Percentiles rank a stretch among this genome's conserved stretches.
Evolutionary conservation across 306 rosid genomes (phyloP).

Genomic region (Hippophae gyantsensis): DNA sequence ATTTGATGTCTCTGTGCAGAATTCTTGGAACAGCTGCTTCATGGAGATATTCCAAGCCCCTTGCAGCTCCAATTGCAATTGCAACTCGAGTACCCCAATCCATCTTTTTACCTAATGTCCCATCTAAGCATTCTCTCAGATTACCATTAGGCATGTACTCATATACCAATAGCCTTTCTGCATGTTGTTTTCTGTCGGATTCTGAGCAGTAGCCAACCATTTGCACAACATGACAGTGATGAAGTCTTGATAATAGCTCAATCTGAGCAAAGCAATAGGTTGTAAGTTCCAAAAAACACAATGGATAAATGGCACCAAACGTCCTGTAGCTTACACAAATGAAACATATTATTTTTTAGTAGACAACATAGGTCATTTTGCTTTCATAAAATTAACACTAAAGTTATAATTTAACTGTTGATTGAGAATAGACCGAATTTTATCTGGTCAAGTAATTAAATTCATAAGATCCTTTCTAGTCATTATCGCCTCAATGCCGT

Average conservation of each 20-base stretch:
- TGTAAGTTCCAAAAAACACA: neutral
- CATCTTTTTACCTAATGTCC: conserved; percentile 37
- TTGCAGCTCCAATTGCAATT: conserved; percentile 93
- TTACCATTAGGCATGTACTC: conserved; percentile 77
- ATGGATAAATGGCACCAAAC: neutral
- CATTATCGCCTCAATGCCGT: no score
- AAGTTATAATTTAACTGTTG: no score
- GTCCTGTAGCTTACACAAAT: no score
- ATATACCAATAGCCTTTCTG: conserved; percentile 74
- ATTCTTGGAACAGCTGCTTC: conserved; percentile 98
- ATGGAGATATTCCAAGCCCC: conserved; percentile 95
- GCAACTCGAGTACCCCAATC: conserved; percentile 78
- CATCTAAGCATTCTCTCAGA: conserved; percentile 82
- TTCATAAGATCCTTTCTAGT: no score
- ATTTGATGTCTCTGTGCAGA: conserved; percentile 90
- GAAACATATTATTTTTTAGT: no score
- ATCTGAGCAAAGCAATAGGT: conserved; percentile 45
- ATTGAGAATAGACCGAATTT: no score
- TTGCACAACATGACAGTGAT: conserved; percentile 88
- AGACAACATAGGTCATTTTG: no score
- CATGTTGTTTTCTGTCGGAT: conserved; percentile 49
- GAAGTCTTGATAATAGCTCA: conserved; percentile 80
- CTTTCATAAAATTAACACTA: no score
- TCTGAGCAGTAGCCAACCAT: conserved; percentile 85
- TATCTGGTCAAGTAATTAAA: no score